Conservation (phyloP, 2,329 filamentous ascomycete species). For the Colletotrichum cordylinicola region DNA sequence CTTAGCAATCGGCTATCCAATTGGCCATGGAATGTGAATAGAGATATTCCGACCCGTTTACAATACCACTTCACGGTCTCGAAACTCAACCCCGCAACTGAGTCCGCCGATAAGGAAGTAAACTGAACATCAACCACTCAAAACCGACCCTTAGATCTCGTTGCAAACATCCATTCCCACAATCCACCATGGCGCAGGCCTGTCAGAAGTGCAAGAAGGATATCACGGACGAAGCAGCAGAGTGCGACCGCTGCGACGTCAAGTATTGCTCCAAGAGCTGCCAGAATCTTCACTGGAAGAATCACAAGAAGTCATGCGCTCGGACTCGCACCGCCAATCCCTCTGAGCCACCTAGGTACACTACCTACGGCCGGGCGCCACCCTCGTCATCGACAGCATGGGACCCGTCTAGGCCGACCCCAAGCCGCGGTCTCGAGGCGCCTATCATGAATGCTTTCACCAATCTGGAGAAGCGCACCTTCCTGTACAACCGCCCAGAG, state of each 20-base stretch:
- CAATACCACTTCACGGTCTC: not conserved
- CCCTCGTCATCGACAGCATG: not conserved
- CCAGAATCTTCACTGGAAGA: slow-evolving; percentile 56
- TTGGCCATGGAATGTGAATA: not conserved
- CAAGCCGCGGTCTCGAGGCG: slow-evolving; percentile 33
- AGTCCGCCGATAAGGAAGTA: not conserved
- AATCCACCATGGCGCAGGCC: not conserved
- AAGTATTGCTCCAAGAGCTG: slow-evolving; percentile 58
- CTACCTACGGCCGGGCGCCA: not conserved
- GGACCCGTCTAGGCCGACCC: not conserved
- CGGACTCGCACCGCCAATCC: not conserved
- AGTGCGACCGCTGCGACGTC: not conserved
- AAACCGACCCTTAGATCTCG: not conserved
- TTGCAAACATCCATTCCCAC: not conserved
- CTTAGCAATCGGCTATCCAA: not conserved
- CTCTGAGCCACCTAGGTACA: not conserved
- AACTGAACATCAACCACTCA: not conserved
- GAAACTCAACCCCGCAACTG: not conserved
- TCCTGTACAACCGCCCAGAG: slow-evolving; percentile 48
- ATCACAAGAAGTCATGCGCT: slow-evolving; percentile 50
- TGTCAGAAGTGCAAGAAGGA: not conserved
- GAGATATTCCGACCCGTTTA: not conserved
- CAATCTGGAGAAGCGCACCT: slow-evolving; percentile 43
- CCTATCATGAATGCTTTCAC: slow-evolving; percentile 42
- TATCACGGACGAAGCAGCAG: not conserved